Conservation (phyloP, 208 protist genomes). For the Leishmania turanica region DNA sequence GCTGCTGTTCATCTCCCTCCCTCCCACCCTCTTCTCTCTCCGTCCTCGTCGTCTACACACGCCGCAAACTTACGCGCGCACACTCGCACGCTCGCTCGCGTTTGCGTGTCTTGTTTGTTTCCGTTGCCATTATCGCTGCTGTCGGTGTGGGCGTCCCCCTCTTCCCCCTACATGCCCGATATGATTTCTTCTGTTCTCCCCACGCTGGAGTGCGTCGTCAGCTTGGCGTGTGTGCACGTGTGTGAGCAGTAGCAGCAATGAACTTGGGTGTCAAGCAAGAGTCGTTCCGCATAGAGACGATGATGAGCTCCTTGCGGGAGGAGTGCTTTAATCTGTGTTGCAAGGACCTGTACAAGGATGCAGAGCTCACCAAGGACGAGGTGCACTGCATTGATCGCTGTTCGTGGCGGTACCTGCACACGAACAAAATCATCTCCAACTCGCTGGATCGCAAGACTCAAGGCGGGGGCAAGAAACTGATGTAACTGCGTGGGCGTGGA, state of each 20-base stretch:
- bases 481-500: neutral
- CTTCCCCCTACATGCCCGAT: neutral
- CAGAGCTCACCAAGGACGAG: slow-evolving; percentile 76
- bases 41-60: neutral
- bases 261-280: slow-evolving; percentile 85
- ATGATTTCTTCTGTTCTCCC: neutral
- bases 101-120: neutral
- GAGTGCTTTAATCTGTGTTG: slow-evolving; percentile 89
- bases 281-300: slow-evolving; percentile 84
- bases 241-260: slow-evolving; percentile 36
- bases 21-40: neutral
- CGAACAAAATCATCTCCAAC: slow-evolving; percentile 65
- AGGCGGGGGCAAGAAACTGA: slow-evolving; percentile 30
- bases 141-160: slow-evolving; percentile 1
- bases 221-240: neutral
- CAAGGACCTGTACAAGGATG: slow-evolving; percentile 50
- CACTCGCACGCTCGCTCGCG: too few species aligned
- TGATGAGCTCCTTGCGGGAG: slow-evolving; percentile 76
- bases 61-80: neutral
- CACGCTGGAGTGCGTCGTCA: neutral
- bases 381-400: slow-evolving; percentile 88
- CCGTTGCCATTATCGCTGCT: neutral
- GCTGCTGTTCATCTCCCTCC: neutral
- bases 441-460: slow-evolving; percentile 48
- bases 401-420: slow-evolving; percentile 78